These are phyloP conservation scores for Cicer bijugum DNA, from an alignment of 306 rosid species.

Conservation along the genomic window DNA sequence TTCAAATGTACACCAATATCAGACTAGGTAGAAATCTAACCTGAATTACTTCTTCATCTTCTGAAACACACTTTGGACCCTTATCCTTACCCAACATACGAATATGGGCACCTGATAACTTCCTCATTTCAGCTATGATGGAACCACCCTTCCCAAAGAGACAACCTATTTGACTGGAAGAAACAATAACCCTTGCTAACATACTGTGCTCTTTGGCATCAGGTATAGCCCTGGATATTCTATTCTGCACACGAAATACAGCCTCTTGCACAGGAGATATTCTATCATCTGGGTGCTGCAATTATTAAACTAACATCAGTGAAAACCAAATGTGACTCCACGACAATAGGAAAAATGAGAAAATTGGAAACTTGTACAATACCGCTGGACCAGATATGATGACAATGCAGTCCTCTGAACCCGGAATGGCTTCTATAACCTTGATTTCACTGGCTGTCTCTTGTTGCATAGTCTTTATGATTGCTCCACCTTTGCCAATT, in stretches of 20 bases:
- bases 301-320: constrained; percentile 47
- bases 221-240: constrained; percentile 73
- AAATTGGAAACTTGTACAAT: constrained; percentile 46
- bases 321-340: constrained; percentile 30
- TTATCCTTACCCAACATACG: constrained; percentile 87
- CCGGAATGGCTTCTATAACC: constrained; percentile 66
- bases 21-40: constrained; percentile 48
- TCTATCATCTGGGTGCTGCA: constrained; percentile 96
- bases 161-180: constrained; percentile 88
- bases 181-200: constrained; percentile 83
- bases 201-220: constrained; percentile 69
- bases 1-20: constrained; percentile 21
- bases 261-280: constrained; percentile 96
- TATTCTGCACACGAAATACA: constrained; percentile 78
- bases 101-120: constrained; percentile 84
- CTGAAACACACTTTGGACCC: constrained; percentile 80
- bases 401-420: constrained; percentile 75
- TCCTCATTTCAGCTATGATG: constrained; percentile 92
- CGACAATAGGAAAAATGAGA: constrained; percentile 31
- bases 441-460: constrained; percentile 91
- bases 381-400: constrained; percentile 88
- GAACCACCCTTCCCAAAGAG: constrained; percentile 96
- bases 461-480: constrained; percentile 68
- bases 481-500: constrained; percentile 90
- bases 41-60: constrained; percentile 92